Base-by-base conservation (phyloP, 805 yeast species). In the Torulaspora quercuum region DNA sequence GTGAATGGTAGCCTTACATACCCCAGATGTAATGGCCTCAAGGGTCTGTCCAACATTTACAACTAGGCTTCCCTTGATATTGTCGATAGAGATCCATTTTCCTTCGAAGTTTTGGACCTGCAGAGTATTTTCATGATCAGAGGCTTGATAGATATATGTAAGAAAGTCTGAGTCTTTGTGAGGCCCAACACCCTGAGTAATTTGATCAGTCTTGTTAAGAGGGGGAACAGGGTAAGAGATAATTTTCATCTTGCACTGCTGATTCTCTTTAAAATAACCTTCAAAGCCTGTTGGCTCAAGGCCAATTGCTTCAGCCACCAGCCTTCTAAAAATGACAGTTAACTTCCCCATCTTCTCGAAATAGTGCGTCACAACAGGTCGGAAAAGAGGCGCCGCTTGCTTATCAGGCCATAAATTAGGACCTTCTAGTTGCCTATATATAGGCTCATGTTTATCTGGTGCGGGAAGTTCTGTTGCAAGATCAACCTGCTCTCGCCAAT, bases 91-190 rank as follows among this genome's bases (percentile, higher is more conserved):
- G 20, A 77, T 58, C 83, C 83, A 77, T 16, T 71, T 57, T 7
- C 80, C 80, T 32, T 70, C 67, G 42, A 70, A 67, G 42, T 72
- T 72, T 41, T 74, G 72, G 7, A 76, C 81, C 46, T 77, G 78
- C 23, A 77, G 61, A 1, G 80, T 76, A 24, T 74, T 67, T 3
- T 52, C 56, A 38, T 70, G 75, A 10, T 57, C 61, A 1, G 73
- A 63, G 7, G 77, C 82, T 49, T 79, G 83, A 46, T 69, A 73
- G 8, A 80, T 75, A 51, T 68, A 75, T 0, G 84, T 78, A 18
- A 79, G 50, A 49, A 79, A 65, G 37, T 77, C 82, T 3, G 79
- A 73, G 49, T 81, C 88, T 39, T 82, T 69, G 50, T 80, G 87
- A 3, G 82, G 80, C 1, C 84, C 83, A 11, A 70, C 73, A 0